Evolutionary conservation across 1,284 basidiomycete species (phyloP).

Genomic region (Fomitopsis pinicola): DNA sequence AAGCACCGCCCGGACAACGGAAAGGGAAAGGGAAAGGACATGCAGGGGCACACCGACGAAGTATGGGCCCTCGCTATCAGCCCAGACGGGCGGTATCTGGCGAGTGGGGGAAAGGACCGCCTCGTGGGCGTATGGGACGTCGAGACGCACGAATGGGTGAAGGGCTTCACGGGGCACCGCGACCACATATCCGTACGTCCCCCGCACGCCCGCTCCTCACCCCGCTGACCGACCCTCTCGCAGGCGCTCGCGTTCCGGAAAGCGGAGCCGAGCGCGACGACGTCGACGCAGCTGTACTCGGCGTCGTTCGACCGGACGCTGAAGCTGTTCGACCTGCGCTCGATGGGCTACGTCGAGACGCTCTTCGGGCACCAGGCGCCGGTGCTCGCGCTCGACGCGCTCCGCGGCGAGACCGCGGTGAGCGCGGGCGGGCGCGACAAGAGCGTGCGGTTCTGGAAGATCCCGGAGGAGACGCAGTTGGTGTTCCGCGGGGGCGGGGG

Average conservation of each 20-base stretch:
- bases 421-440: conserved; percentile 90
- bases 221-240: neutral
- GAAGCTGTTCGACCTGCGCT: conserved; percentile 83
- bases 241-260: conserved; percentile 81
- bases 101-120: conserved; percentile 83
- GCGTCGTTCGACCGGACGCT: conserved; percentile 90
- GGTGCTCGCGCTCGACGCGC: conserved; percentile 73
- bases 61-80: conserved; percentile 82
- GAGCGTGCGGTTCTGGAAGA: conserved; percentile 94
- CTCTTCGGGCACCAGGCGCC: conserved; percentile 97
- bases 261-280: conserved; percentile 46
- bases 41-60: conserved; percentile 83
- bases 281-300: conserved; percentile 68
- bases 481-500: conserved; percentile 92
- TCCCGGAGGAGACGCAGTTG: conserved; percentile 92
- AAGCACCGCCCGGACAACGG: conserved; percentile 55
- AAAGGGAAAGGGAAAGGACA: conserved; percentile 54
- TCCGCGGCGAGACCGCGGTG: conserved; percentile 82
- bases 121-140: conserved; percentile 83
- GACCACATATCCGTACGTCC: conserved; percentile 78
- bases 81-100: conserved; percentile 81
- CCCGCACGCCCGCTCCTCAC: neutral
- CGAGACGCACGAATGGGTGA: conserved; percentile 68
- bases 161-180: conserved; percentile 80
- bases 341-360: conserved; percentile 93